Conservation (phyloP, 495 filamentous ascomycete species). For the Cudoniella acicularis region DNA sequence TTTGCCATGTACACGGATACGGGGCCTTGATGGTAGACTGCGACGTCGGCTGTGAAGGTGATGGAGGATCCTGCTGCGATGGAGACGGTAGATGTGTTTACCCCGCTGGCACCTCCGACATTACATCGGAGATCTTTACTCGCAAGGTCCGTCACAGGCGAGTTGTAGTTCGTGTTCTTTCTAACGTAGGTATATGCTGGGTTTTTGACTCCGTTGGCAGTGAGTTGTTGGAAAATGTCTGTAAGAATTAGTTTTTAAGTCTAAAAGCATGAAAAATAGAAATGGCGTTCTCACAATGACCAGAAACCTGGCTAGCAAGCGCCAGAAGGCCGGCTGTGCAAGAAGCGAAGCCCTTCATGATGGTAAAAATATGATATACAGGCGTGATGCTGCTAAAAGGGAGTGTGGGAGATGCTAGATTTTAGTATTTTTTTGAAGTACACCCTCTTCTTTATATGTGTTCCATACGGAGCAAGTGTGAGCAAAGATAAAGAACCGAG, state of each 20-base stretch:
- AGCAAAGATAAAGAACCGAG: background rate
- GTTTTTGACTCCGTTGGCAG: constrained; percentile 41
- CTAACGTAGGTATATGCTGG: constrained; percentile 49
- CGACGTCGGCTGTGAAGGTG: constrained; percentile 43
- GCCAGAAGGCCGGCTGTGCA: background rate
- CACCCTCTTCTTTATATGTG: background rate
- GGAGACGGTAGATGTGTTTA: constrained; percentile 42
- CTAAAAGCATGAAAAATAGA: background rate
- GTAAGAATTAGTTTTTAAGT: background rate
- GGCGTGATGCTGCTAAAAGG: background rate
- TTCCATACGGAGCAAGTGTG: background rate
- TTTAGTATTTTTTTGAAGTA: background rate
- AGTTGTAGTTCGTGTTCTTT: constrained; percentile 55
- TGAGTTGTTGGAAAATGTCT: constrained; percentile 44
- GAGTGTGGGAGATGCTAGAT: background rate
- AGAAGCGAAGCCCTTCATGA: constrained; percentile 3
- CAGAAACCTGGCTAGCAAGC: constrained; percentile 2
- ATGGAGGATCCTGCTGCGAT: constrained; percentile 49
- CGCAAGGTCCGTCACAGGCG: constrained; percentile 49
- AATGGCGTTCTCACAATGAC: constrained; percentile 1
- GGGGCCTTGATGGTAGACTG: constrained; percentile 58
- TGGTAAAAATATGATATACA: background rate
- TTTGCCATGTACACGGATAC: constrained; percentile 54
- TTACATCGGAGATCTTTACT: constrained; percentile 55
- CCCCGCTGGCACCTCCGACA: constrained; percentile 43